phyloP scores from a whole-genome alignment of 352 stramenopile genomes.

The Pythium myriotylum region DNA sequence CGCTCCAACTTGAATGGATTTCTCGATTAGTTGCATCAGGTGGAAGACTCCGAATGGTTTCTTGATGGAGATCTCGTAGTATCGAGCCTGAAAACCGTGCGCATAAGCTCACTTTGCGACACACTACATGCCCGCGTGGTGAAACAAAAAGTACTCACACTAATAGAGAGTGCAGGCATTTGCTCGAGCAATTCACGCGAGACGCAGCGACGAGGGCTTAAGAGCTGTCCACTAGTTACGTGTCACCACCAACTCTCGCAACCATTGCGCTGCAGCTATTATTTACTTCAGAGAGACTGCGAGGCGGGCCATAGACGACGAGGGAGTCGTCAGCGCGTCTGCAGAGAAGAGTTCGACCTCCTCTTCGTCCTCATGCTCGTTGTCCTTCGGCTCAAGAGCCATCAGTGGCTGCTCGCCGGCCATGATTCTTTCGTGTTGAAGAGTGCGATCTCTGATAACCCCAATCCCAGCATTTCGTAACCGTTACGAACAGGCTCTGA shows the following conservation, averaged over 20 bases:
- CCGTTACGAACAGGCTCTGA: background rate
- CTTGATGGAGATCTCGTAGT: slow-evolving; percentile 54
- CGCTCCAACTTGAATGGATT: slow-evolving; percentile 73
- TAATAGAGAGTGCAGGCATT: slow-evolving; percentile 65
- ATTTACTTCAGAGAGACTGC: slow-evolving; percentile 1
- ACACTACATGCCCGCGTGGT: background rate
- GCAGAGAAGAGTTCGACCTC: slow-evolving; percentile 26
- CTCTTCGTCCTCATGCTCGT: slow-evolving; percentile 13
- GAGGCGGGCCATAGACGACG: slow-evolving; percentile 7
- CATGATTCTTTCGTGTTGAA: slow-evolving; percentile 15
- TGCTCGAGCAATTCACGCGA: slow-evolving; percentile 75
- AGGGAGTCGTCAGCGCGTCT: slow-evolving; percentile 6
- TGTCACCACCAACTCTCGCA: no score
- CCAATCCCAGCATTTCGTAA: no score
- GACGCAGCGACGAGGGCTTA: slow-evolving; percentile 53
- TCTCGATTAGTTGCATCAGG: slow-evolving; percentile 81
- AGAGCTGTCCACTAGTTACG: slow-evolving; percentile 5
- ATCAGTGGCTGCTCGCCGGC: slow-evolving; percentile 4
- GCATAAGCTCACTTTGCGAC: slow-evolving; percentile 3
- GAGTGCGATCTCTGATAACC: background rate
- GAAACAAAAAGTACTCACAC: slow-evolving; percentile 40
- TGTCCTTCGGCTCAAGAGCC: background rate
- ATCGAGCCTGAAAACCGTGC: slow-evolving; percentile 39
- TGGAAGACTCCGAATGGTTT: slow-evolving; percentile 75
- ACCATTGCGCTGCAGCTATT: no score